Percentiles rank a stretch among this genome's conserved stretches.
phyloP scores from a whole-genome alignment of 306 rosid genomes.

The cucumber (Cucumis sativus) region DNA sequence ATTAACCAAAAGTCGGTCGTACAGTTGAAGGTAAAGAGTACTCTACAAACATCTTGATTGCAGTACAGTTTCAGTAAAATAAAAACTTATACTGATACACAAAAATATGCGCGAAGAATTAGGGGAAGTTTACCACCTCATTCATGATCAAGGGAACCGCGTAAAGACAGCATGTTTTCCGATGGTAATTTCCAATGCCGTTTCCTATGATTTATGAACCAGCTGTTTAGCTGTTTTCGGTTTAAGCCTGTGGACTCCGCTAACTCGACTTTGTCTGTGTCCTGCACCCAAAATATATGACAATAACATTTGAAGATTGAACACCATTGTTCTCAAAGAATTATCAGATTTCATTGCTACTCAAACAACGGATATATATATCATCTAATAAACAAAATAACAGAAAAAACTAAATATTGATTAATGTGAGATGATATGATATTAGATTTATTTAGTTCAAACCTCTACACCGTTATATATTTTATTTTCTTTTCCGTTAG shows the following conservation, averaged over 20 bases:
- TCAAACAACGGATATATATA: background rate
- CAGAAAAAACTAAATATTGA: too few species aligned
- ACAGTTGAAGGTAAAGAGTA: background rate
- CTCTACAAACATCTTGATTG: background rate
- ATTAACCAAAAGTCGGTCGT: background rate
- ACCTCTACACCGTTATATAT: too few species aligned
- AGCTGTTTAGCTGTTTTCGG: slow-evolving; percentile 62
- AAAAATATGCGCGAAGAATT: background rate
- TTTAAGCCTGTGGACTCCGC: slow-evolving; percentile 58
- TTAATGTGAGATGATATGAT: too few species aligned
- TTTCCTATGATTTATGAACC: slow-evolving; percentile 88
- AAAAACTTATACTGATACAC: background rate
- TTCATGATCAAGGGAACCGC: slow-evolving; percentile 17
- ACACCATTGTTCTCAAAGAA: background rate
- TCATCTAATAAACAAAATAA: background rate
- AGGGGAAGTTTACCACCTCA: background rate
- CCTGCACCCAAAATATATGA: slow-evolving; percentile 22
- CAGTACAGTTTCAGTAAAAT: background rate
- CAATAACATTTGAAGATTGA: background rate
- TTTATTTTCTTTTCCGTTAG: too few species aligned
- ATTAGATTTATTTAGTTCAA: too few species aligned
- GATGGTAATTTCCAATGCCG: slow-evolving; percentile 67
- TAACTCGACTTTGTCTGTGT: slow-evolving; percentile 47
- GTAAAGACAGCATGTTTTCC: slow-evolving; percentile 40
- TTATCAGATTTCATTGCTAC: background rate